phyloP scores from a whole-genome alignment of 2,329 filamentous ascomycete species.

The Penicillium sp. region DNA sequence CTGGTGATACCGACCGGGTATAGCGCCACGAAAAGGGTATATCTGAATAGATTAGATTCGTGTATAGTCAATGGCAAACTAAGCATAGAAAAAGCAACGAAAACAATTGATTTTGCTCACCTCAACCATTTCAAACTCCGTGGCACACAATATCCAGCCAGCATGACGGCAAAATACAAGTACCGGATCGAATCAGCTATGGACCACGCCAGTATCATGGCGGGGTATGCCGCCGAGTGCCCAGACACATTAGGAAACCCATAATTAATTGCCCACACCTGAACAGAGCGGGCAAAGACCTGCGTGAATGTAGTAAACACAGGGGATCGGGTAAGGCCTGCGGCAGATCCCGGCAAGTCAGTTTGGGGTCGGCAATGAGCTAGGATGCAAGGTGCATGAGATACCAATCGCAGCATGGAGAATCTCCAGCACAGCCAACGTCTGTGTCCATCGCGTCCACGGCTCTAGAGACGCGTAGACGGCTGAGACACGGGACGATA shows the following conservation, averaged over 20 bases:
- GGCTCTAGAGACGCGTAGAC: constrained; percentile 23
- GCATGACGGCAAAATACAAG: constrained; percentile 22
- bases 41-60: constrained; percentile 11
- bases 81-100: background rate
- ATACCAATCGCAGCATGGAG: constrained; percentile 24
- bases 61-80: background rate
- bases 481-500: constrained; percentile 4
- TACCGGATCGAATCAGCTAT: constrained; percentile 25
- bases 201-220: constrained; percentile 28
- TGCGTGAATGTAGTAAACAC: constrained; percentile 30
- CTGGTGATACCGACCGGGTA: constrained; percentile 28
- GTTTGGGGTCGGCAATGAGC: constrained; percentile 3
- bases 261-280: constrained; percentile 30
- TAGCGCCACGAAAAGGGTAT: constrained; percentile 26
- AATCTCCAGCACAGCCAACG: constrained; percentile 23
- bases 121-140: constrained; percentile 14
- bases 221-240: constrained; percentile 17
- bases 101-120: constrained; percentile 1
- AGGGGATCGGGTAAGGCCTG: constrained; percentile 26
- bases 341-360: background rate
- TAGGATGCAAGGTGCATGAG: background rate
- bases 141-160: constrained; percentile 13
- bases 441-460: constrained; percentile 24
- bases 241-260: constrained; percentile 19
- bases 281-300: constrained; percentile 28